Conservation (phyloP, 2,329 filamentous ascomycete species). For the Pseudopithomyces chartarum region DNA sequence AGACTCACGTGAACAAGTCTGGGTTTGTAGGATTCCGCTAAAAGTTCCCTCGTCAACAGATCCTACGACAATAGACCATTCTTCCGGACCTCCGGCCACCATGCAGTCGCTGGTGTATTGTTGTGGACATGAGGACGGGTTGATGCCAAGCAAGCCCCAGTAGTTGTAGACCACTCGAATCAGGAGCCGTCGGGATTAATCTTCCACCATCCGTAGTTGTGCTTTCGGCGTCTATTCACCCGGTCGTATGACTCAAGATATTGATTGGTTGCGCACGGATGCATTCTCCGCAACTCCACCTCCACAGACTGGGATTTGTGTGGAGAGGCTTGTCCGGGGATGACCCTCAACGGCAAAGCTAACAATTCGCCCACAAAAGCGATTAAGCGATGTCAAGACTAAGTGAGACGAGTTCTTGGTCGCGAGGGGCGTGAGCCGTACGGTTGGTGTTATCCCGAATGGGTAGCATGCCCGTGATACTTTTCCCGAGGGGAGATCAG, state of each 20-base stretch:
- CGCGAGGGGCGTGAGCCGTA: background rate
- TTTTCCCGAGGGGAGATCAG: background rate
- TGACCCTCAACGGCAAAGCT: background rate
- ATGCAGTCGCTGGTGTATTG: too few species aligned
- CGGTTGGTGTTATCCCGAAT: conserved; percentile 10
- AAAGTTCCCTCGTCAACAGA: background rate
- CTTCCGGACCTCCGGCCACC: too few species aligned
- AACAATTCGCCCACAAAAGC: background rate
- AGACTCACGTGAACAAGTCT: background rate
- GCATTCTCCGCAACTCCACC: background rate
- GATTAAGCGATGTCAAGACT: background rate
- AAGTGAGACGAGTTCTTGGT: conserved; percentile 1
- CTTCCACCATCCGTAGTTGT: conserved; percentile 10
- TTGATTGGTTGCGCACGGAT: background rate
- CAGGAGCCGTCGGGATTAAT: conserved; percentile 10
- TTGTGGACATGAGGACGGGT: background rate
- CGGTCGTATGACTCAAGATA: conserved; percentile 3
- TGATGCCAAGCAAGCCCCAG: background rate
- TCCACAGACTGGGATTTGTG: conserved; percentile 3
- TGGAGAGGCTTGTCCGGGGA: conserved; percentile 5
- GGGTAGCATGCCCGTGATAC: conserved; percentile 8
- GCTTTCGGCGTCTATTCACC: conserved; percentile 17
- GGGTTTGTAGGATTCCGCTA: background rate
- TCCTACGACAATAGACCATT: background rate
- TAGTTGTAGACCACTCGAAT: background rate